Evolutionary conservation across 2,329 filamentous ascomycete species (phyloP), one percentile per base, ranked within the genome.

Genomic region (Metarhizium guizhouense): DNA sequence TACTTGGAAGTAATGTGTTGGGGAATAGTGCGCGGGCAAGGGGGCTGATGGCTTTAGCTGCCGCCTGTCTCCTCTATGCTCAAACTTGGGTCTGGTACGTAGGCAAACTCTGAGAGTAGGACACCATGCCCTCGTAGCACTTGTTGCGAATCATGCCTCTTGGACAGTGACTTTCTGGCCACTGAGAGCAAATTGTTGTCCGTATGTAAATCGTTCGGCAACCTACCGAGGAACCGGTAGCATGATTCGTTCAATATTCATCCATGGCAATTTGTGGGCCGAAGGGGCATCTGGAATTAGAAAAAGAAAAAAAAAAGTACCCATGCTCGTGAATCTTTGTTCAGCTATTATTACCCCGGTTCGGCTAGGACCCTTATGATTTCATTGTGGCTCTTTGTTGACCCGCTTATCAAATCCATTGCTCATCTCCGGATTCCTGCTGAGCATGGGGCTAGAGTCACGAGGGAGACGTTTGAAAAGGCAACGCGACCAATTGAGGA

Each of bases 341-440:
- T 34, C 32, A 34, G 32, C 10, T 34, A 34, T 34, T 34, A 34
- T 48, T 51, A 48, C 29, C 53, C 54, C 49, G 32, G 53, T 13
- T 11, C 32, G 47, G 53, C 47, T 50, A 43, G 36, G 55, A 57
- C 51, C 57, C 52, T 54, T 54, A 54, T 56, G 57, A 59, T 54
- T 56, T 51, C 53, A 59, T 56, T 47, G 48, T 43, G 49, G 36
- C 43, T 53, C 49, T n/a, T 34, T 16, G 8, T 5, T 25, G 54
- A 49, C 49, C 57, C 57, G 49, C 57, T 47, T 25, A 51, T 49
- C 47, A 43, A 16, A 43, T 43, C 48, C 38, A 47, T 52, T 38
- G 51, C 40, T 54, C 55, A 55, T 55, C 52, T 57, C 57, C 54
- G 52, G 54, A 53, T 36, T 55, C 6, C 18, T 52, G 34, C 36